Evolutionary conservation across 2,329 filamentous ascomycete genomes (phyloP).

Genomic region (Phoma sp.): DNA sequence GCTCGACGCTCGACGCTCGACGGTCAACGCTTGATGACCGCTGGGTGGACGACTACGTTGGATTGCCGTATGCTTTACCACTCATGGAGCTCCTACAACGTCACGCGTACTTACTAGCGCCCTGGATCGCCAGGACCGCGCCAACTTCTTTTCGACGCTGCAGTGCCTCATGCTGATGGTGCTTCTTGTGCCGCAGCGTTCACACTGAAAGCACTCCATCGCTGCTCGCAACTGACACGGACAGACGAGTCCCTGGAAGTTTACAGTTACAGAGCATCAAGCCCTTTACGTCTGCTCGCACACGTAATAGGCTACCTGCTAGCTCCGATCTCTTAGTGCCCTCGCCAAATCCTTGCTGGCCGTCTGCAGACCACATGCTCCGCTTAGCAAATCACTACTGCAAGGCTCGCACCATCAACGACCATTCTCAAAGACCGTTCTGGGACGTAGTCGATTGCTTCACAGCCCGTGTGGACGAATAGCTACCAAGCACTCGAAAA

Average conservation of each 20-base stretch:
- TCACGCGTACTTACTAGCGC: conserved; percentile 37
- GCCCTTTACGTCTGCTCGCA: conserved; percentile 13
- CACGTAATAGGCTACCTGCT: conserved; percentile 23
- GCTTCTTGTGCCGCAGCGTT: conserved; percentile 5
- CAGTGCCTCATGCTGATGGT: conserved; percentile 12
- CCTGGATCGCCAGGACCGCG: conserved; percentile 35
- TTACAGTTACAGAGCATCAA: conserved; percentile 2
- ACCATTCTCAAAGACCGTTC: conserved; percentile 9
- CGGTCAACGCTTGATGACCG: conserved; percentile 13
- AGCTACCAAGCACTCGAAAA: background rate
- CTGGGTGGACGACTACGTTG: conserved; percentile 20
- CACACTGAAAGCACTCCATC: conserved; percentile 9
- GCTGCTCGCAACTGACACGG: background rate
- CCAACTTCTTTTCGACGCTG: conserved; percentile 19
- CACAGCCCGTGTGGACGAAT: background rate
- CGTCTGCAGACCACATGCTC: conserved; percentile 27
- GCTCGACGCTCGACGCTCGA: conserved; percentile 7
- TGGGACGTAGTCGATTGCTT: conserved; percentile 11
- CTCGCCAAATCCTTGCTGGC: conserved; percentile 19
- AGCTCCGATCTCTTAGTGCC: conserved; percentile 21
- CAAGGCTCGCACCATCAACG: conserved; percentile 24
- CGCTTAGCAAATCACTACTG: conserved; percentile 35
- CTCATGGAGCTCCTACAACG: conserved; percentile 32
- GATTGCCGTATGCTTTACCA: conserved; percentile 38
- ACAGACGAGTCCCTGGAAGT: background rate